These are phyloP conservation scores for Cutaneotrichosporon curvatum DNA, from an alignment of 1,284 basidiomycete genomes.

Conservation along the genomic window DNA sequence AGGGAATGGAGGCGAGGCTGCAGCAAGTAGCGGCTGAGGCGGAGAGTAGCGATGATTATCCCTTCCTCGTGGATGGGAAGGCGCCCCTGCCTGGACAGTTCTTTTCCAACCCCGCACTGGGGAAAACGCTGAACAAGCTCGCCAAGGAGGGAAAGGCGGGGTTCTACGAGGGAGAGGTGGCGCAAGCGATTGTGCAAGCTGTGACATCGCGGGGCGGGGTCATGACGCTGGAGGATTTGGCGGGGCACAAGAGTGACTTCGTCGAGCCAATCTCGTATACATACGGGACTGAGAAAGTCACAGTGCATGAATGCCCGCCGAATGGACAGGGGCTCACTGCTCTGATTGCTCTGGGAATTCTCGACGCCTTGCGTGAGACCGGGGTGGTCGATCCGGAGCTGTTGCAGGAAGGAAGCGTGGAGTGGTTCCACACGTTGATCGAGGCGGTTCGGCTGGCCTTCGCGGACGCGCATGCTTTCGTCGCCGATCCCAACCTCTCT, in stretches of 20 bases:
- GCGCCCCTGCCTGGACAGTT: constrained; percentile 20
- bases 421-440: constrained; percentile 81
- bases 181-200: constrained; percentile 67
- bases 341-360: constrained; percentile 78
- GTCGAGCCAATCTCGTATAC: constrained; percentile 79
- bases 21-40: constrained; percentile 5
- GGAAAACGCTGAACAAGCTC: constrained; percentile 68
- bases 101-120: constrained; percentile 61
- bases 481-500: constrained; percentile 72
- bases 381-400: constrained; percentile 56
- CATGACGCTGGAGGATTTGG: constrained; percentile 83
- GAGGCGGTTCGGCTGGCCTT: constrained; percentile 51
- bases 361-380: constrained; percentile 55
- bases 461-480: constrained; percentile 61
- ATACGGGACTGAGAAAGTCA: constrained; percentile 53
- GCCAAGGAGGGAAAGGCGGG: constrained; percentile 78
- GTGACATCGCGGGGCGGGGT: constrained; percentile 72
- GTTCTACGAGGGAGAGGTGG: constrained; percentile 82
- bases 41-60: constrained; percentile 9
- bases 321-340: constrained; percentile 95
- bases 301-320: constrained; percentile 70
- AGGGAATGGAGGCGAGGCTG: constrained; percentile 5
- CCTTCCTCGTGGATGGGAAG: constrained; percentile 20
- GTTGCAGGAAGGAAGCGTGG: constrained; percentile 77
- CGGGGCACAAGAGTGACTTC: constrained; percentile 64